Evolutionary conservation across 352 stramenopile genomes (phyloP), one percentile per base, ranked within the genome.

Genomic region (Phytophthora uliginosa): DNA sequence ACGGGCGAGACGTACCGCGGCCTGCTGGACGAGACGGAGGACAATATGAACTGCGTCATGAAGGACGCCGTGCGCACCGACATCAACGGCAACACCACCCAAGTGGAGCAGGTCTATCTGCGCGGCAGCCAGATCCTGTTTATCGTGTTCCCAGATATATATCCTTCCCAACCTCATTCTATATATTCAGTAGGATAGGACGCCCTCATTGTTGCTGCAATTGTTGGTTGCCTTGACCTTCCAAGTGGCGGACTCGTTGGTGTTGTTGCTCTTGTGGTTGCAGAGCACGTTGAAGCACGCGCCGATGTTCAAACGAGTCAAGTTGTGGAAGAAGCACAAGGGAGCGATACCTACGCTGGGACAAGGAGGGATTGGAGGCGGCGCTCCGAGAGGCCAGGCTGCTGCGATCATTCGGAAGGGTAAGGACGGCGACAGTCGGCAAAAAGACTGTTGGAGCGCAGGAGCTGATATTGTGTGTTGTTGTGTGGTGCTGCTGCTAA

Each of bases 1-100:
- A 91, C 81, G 15, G 90, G 90, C 38, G 90, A 97, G 76, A 91
- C 86, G 59, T 97, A 95, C 73, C 88, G 90, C 31, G 90, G 90
- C 0, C 90, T 89, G 74, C 74, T 97, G 59, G 87, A 95, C 77
- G 90, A 97, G 79, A 93, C 87, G 9, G 90, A 97, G 71, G 90
- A 97, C 79, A 97, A 95, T 78, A 97, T 97, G 90, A 97, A 97
- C 77, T 97, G 90, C 81, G 76, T 95, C 73, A 82, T 97, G 74
- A 95, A 91, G 60, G 90, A 97, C 70, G 90, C 84, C n/a, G 88
- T 94, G 55, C 85, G 84, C 69, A 97, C 88, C 10, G 85, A 95
- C 63, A 78, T 93, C 62, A 86, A 94, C 59, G 90, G 90, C 80
- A 94, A 92, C 66, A 93, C 83, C 20, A 86, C 83, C 24, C 82